phyloP scores from a whole-genome alignment of 2,329 filamentous ascomycete genomes.

The Cladosporium sp. region DNA sequence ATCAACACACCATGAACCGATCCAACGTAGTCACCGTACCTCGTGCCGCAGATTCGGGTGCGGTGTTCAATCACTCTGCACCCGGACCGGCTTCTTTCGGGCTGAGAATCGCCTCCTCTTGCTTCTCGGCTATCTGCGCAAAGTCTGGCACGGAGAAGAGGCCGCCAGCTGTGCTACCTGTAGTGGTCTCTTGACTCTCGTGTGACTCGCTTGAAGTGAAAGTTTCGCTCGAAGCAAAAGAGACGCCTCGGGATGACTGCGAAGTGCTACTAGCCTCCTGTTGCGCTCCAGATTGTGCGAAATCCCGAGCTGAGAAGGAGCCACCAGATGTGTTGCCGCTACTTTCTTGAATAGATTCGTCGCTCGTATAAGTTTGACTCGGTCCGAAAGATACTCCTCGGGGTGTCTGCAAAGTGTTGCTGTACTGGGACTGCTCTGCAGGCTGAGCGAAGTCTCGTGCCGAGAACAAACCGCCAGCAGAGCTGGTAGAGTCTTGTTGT shows the following conservation, averaged over 20 bases:
- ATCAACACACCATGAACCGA: background rate
- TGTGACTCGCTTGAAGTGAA: background rate
- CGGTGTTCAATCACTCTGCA: background rate
- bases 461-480: too few species aligned
- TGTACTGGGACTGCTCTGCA: too few species aligned
- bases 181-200: background rate
- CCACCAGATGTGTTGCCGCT: background rate
- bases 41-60: background rate
- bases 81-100: background rate
- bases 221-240: background rate
- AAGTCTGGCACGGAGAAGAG: conserved; percentile 1
- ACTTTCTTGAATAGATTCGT: background rate
- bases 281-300: background rate
- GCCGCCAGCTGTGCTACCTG: background rate
- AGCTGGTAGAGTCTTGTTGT: background rate
- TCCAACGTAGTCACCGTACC: background rate
- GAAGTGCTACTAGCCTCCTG: background rate
- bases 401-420: too few species aligned
- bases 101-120: background rate
- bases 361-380: background rate
- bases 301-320: background rate
- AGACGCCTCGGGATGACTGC: background rate
- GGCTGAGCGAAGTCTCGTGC: background rate
- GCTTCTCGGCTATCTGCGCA: background rate
- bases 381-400: background rate